Conservation (phyloP, 805 yeast species). For the Candida coleopterorum region DNA sequence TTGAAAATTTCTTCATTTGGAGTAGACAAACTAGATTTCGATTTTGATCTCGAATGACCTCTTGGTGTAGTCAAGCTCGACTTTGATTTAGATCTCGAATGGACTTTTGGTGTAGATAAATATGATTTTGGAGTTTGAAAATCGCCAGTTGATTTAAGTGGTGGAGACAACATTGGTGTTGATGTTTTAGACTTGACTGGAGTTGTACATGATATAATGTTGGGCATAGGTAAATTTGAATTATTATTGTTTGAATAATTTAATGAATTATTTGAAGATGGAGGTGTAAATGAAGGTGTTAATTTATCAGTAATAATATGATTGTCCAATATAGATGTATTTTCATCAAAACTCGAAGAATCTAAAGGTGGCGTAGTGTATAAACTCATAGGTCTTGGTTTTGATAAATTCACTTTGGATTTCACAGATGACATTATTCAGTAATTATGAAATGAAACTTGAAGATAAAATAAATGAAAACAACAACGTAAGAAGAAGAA, state of each 20-base stretch:
- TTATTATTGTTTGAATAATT: too few species aligned
- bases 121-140: not conserved
- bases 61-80: too few species aligned
- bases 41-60: not conserved
- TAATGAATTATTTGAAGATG: not conserved
- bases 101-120: not conserved
- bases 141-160: too few species aligned
- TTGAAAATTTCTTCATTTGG: not conserved
- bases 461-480: too few species aligned
- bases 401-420: too few species aligned
- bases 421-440: too few species aligned
- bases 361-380: slow-evolving; percentile 16
- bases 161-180: not conserved
- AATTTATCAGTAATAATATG: not conserved
- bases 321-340: not conserved
- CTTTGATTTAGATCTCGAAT: not conserved
- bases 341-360: slow-evolving; percentile 1
- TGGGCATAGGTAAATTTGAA: too few species aligned
- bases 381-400: slow-evolving; percentile 14
- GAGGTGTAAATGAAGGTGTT: not conserved
- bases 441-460: too few species aligned
- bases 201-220: too few species aligned
- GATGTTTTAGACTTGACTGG: not conserved
- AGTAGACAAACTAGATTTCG: not conserved
- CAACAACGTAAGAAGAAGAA: too few species aligned